phyloP scores from a whole-genome alignment of 345 rosid species.

The Eucalyptus shirleyi region DNA sequence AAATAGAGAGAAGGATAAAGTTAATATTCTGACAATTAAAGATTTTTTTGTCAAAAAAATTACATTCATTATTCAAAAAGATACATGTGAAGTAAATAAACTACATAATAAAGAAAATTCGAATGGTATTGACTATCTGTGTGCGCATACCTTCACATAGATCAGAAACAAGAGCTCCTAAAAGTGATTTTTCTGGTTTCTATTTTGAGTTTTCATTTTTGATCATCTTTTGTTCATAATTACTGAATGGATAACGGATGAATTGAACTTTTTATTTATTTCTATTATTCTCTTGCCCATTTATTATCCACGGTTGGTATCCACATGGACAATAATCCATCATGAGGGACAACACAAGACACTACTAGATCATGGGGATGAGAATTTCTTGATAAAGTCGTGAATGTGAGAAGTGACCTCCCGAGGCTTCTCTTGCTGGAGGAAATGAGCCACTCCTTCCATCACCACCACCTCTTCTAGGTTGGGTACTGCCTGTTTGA shows the following conservation, averaged over 20 bases:
- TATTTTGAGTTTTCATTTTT: not conserved
- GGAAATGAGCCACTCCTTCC: slow-evolving; percentile 15
- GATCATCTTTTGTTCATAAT: not conserved
- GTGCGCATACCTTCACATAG: not conserved
- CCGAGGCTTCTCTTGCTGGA: slow-evolving; percentile 9
- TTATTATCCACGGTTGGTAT: not conserved
- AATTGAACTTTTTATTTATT: not conserved
- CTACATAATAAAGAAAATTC: not conserved
- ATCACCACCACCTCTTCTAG: slow-evolving; percentile 11
- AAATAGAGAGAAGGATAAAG: not conserved
- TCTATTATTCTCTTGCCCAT: not conserved
- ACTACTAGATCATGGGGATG: not conserved
- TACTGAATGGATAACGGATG: not conserved
- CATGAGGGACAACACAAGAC: not conserved
- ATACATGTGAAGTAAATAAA: not conserved
- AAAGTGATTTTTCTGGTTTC: not conserved
- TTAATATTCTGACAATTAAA: not conserved
- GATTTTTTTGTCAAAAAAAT: no score
- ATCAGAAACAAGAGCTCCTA: not conserved
- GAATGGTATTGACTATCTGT: not conserved
- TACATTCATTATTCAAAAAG: no score
- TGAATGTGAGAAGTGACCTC: slow-evolving; percentile 14
- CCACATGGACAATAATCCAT: not conserved
- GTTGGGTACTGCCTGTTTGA: slow-evolving; percentile 1
- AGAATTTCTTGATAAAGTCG: slow-evolving; percentile 11